Conservation (phyloP, 1,284 basidiomycete genomes). For the Filobasidium uniguttulatum region DNA sequence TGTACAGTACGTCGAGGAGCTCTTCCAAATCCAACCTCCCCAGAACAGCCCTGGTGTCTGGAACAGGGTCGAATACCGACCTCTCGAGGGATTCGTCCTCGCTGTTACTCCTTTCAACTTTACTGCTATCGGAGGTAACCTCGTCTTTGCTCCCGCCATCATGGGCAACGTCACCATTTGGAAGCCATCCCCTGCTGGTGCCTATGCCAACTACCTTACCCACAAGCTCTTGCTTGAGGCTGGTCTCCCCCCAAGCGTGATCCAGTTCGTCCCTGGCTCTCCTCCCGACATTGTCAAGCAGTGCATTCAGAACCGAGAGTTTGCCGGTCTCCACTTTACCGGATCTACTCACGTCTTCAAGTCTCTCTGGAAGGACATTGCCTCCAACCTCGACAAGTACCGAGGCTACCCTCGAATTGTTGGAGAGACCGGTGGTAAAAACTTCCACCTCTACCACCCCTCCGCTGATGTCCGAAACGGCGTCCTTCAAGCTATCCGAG, state of each 20-base stretch:
- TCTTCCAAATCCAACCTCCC: conserved; percentile 79
- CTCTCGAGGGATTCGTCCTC: conserved; percentile 92
- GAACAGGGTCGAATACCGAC: conserved; percentile 93
- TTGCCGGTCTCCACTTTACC: conserved; percentile 91
- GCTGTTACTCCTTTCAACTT: conserved; percentile 99
- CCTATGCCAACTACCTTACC: conserved; percentile 86
- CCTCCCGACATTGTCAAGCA: conserved; percentile 68
- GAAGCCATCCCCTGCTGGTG: conserved; percentile 94
- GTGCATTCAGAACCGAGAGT: conserved; percentile 62
- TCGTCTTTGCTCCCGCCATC: conserved; percentile 69
- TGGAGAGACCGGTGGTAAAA: conserved; percentile 93
- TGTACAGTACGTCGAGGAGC: conserved; percentile 89
- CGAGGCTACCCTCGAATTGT: conserved; percentile 85
- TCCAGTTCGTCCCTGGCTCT: conserved; percentile 85
- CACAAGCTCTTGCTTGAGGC: conserved; percentile 89
- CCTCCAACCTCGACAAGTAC: conserved; percentile 72
- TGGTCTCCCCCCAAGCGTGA: conserved; percentile 82
- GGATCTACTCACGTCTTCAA: conserved; percentile 91
- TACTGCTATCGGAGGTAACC: conserved; percentile 90
- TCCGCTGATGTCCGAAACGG: conserved; percentile 78
- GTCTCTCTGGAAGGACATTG: conserved; percentile 92
- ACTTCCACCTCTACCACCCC: conserved; percentile 88
- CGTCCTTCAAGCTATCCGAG: conserved; percentile 75
- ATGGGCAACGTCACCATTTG: conserved; percentile 92
- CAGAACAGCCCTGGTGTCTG: conserved; percentile 77